Base-by-base conservation (phyloP, 2,329 filamentous ascomycete genomes). In the Talaromyces verruculosus region DNA sequence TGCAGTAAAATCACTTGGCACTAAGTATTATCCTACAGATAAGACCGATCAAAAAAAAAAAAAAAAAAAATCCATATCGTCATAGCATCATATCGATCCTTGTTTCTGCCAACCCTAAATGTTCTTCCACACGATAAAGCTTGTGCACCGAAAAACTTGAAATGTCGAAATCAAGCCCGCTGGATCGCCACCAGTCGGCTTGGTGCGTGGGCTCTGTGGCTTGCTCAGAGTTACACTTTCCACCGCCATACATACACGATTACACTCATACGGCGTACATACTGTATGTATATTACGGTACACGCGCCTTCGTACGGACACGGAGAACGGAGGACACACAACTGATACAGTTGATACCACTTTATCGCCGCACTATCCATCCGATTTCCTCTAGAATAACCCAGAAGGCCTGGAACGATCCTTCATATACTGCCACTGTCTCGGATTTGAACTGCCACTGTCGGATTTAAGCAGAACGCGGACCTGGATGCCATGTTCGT, bases 121-220 rank as follows among this genome's bases (percentile, higher is more conserved):
- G 17, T 55, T 37, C 51, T 55, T 55, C 53, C 53, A 37, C 33
- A 57, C 33, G 2, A n/a, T 22, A 57, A 57, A 57, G 53, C 53
- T 57, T 55, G 51, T 55, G 51, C 51, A 35, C 11, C 17, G 17
- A 39, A 57, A 57, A 57, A 25, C 53, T 25, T 57, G 53, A 57
- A 57, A 22, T 37, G 4, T 57, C 33, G 53, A 37, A 57, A 57
- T 57, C 39, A 57, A 17, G 53, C 33, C 53, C 30, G 33, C 53
- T 57, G 33, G 53, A 39, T 57, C 53, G 53, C 33, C 53, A 57
- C 33, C 30, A 11, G 53, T 25, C 33, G n/a, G 53, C 53, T 57
- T 57, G 28, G 49, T 33, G 49, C 15, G 49, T 53, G 49, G 49
- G 17, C 49, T 51, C 51, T 39, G 53, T 57, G 53, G 53, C 53